Evolutionary conservation across 208 protist species (phyloP), one percentile per base, ranked within the genome.

Genomic region (Leptomonas seymouri): DNA sequence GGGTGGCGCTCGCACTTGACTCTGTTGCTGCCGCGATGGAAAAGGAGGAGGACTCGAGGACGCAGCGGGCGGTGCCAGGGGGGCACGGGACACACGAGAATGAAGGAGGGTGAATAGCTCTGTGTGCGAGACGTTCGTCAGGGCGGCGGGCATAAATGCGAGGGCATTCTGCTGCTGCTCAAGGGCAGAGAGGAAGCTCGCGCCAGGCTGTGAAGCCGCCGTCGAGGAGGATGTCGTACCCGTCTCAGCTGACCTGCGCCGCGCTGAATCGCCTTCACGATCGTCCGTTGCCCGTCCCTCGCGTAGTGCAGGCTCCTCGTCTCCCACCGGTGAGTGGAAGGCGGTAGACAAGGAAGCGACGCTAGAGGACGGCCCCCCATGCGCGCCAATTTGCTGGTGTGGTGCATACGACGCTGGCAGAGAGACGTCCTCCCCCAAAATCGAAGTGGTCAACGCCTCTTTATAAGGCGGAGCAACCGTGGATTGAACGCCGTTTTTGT

Each of bases 131-230:
- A 28, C 34, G 28, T 20, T 39, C 14, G 3, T 16, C 28, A 57
- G 1, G 8, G 14, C 27, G 39, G 23, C 31, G 6, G 55, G 25
- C 1, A 21, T 14, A 25, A 56, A 34, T 21, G 66, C 31, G 21
- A 28, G 18, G 31, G n/a, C 25, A 55, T 41, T 15, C 23, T 36
- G 39, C 31, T 59, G 65, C 53, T 65, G 60, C 60, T 74, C 62
- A 27, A 71, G 50, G 27, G 64, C 63, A 12, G 64, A 71, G 44
- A 77, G 58, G 41, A 67, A 71, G 0, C 50, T 3, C 54, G 30
- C 45, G 5, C 63, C 56, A 8, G 55, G 25, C 27, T 34, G 63
- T 23, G 56, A 30, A 16, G 71, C 48, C 0, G 46, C 9, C 21
- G 46, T 16, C 15, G 31, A 27, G 39, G 53, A 45, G 14, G 64